These are phyloP conservation scores for Aspergillus baeticus DNA, from an alignment of 495 filamentous ascomycete genomes.

Conservation along the genomic window DNA sequence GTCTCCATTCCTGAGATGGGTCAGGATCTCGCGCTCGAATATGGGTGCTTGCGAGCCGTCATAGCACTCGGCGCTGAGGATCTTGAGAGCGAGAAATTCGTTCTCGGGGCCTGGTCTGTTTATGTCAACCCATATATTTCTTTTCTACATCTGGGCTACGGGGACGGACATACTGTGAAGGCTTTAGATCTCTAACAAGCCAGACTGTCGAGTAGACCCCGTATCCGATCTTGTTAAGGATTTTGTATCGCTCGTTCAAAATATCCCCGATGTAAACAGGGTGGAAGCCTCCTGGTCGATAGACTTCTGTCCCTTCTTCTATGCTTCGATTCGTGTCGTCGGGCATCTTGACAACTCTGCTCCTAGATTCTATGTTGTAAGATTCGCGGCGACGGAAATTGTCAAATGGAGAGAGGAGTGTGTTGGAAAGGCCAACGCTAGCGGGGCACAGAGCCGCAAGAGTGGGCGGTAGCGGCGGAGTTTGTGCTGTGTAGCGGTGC, in stretches of 20 bases:
- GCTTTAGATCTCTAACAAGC: background rate
- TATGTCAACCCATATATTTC: background rate
- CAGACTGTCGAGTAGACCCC: background rate
- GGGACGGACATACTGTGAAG: background rate
- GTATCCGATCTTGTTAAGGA: background rate
- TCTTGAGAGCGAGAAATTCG: background rate
- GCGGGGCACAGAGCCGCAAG: too few relatives aligned
- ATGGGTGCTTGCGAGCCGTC: background rate
- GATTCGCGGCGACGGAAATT: too few relatives aligned
- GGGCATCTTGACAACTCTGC: too few relatives aligned
- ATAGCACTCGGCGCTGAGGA: background rate
- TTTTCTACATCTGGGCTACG: background rate
- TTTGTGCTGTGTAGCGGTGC: too few relatives aligned
- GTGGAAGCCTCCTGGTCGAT: background rate
- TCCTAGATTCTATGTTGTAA: too few relatives aligned
- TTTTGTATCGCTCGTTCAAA: background rate
- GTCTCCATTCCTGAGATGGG: background rate
- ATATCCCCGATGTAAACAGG: background rate
- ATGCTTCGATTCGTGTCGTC: too few relatives aligned
- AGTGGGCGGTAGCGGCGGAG: too few relatives aligned
- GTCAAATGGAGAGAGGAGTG: too few relatives aligned
- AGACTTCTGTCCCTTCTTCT: background rate
- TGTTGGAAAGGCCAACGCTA: too few relatives aligned
- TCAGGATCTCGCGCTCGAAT: slow-evolving; percentile 1
- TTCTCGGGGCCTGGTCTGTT: background rate